A percentile compares a stretch with the other conserved stretches of the same genome.
Evolutionary conservation across 2,329 filamentous ascomycete species (phyloP).

Genomic region (Stachybotrys elegans): DNA sequence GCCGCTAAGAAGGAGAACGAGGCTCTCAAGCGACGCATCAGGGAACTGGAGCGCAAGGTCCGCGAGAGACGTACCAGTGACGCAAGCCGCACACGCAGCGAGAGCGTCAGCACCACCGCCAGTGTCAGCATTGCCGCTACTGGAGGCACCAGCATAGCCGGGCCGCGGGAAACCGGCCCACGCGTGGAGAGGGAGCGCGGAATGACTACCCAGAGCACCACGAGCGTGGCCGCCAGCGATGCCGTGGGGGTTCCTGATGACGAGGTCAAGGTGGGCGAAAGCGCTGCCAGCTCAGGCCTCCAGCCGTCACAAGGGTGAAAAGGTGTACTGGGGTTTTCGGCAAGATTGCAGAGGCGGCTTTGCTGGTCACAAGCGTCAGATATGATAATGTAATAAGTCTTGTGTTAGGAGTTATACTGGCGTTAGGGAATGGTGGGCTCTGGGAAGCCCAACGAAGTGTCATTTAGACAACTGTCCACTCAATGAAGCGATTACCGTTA

Average conservation of each 20-base stretch:
- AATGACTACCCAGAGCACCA: conserved; percentile 33
- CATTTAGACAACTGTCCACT: too few species aligned
- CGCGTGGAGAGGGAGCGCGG: conserved; percentile 38
- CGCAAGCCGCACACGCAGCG: conserved; percentile 40
- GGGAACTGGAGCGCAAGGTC: conserved; percentile 55
- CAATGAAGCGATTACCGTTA: too few species aligned
- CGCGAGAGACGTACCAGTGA: conserved; percentile 44
- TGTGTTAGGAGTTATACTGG: too few species aligned
- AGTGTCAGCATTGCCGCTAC: conserved; percentile 37
- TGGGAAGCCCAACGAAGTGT: too few species aligned
- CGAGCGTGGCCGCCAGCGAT: conserved; percentile 40
- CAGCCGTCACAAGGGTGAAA: too few species aligned
- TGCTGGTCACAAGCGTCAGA: too few species aligned
- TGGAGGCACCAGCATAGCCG: conserved; percentile 38
- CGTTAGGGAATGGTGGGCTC: too few species aligned
- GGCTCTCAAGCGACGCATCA: conserved; percentile 52
- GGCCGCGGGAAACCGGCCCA: conserved; percentile 31
- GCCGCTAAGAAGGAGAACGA: conserved; percentile 61
- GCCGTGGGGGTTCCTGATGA: conserved; percentile 55
- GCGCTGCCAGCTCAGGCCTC: conserved; percentile 47
- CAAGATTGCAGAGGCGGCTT: too few species aligned
- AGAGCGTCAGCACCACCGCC: conserved; percentile 48
- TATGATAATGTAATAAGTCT: too few species aligned
- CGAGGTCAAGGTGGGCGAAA: conserved; percentile 57
- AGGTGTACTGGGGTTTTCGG: too few species aligned